Percentiles rank a stretch among this genome's conserved stretches.
Conservation (phyloP, 768 basidiomycete species). For the Termitomyces sp. region DNA sequence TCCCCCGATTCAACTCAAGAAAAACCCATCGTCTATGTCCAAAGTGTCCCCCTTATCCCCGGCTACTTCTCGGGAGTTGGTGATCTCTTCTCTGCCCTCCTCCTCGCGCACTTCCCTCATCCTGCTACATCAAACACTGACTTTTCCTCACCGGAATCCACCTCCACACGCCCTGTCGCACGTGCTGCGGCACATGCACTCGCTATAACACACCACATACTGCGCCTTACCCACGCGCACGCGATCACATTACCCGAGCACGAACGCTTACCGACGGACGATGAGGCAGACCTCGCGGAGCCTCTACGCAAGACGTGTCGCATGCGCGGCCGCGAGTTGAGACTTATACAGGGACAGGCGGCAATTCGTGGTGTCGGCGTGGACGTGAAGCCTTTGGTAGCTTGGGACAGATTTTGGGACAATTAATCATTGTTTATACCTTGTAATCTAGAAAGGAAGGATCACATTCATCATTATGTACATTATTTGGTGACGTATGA, state of each 20-base stretch:
- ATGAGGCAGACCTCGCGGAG: constrained; percentile 64
- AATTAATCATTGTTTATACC: not conserved
- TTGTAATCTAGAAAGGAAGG: not conserved
- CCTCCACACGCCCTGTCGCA: constrained; percentile 35
- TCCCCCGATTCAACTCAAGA: constrained; percentile 12
- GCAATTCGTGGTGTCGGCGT: constrained; percentile 47
- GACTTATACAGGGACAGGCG: constrained; percentile 73
- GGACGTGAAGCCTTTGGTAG: constrained; percentile 28
- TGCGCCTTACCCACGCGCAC: constrained; percentile 53
- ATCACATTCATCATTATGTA: not conserved
- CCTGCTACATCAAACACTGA: not conserved
- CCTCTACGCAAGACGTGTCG: constrained; percentile 62
- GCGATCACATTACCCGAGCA: constrained; percentile 52
- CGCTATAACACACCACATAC: constrained; percentile 69
- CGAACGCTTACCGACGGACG: constrained; percentile 62
- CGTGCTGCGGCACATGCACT: constrained; percentile 63
- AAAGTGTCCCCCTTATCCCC: constrained; percentile 69
- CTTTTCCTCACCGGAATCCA: not conserved
- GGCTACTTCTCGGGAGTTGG: constrained; percentile 98
- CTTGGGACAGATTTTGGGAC: constrained; percentile 45
- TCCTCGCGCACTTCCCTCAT: constrained; percentile 62
- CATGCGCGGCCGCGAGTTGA: constrained; percentile 83
- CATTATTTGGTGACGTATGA: not conserved
- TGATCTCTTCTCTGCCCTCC: constrained; percentile 91
- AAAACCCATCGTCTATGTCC: constrained; percentile 49